Conservation (phyloP, 768 basidiomycete genomes). For the Leccinum arenicola region DNA sequence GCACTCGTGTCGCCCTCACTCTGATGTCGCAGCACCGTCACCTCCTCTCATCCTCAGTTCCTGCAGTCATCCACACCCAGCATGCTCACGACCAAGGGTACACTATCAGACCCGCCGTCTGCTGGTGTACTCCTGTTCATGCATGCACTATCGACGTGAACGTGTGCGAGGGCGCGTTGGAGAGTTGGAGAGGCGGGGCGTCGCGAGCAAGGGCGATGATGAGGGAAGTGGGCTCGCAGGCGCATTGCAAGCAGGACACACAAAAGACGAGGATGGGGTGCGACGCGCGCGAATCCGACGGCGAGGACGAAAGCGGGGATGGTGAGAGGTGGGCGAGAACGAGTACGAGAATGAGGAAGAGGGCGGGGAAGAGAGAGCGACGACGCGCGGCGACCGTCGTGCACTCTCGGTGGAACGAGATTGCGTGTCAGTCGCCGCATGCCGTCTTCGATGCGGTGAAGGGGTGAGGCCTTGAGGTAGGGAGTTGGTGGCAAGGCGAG, state of each 20-base stretch:
- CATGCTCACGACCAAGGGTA: background rate
- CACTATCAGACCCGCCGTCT: background rate
- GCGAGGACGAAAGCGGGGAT: too few species aligned
- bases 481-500: too few species aligned
- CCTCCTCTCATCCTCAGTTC: background rate
- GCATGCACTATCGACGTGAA: background rate
- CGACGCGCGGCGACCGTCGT: too few species aligned
- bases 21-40: too few species aligned
- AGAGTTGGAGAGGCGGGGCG: background rate
- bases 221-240: background rate
- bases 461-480: too few species aligned
- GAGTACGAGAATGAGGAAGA: background rate
- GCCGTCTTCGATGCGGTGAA: too few species aligned
- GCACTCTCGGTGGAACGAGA: too few species aligned
- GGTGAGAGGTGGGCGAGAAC: too few species aligned
- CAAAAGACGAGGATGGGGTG: too few species aligned
- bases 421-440: too few species aligned
- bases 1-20: background rate
- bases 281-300: too few species aligned
- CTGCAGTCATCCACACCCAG: background rate
- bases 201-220: background rate
- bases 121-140: background rate
- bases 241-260: background rate
- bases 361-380: background rate
- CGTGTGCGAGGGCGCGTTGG: background rate